Evolutionary conservation across 2,329 filamentous ascomycete species (phyloP), one percentile per base, ranked within the genome.

Genomic region (Aureobasidium musti): DNA sequence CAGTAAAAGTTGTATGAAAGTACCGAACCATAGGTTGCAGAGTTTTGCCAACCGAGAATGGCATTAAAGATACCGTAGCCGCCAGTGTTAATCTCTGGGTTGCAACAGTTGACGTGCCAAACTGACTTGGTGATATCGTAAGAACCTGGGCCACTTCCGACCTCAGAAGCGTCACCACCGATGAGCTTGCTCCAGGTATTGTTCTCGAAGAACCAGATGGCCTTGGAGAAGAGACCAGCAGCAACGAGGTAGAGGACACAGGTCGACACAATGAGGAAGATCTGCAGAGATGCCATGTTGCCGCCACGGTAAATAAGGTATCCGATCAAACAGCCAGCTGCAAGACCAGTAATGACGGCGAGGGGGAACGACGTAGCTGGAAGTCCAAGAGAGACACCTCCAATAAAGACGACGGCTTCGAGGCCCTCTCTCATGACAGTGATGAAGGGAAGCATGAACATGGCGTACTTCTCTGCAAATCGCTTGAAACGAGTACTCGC

Each of bases 51-150:
- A 67, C 92, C 92, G 13, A 96, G 82, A 63, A 96, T 83, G 67
- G 91, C 87, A 72, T 96, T 94, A 82, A 96, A 92, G 70, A 96
- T 87, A 65, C 91, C 91, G 92, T 91, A 96, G 52, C 90, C 91
- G 56, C 89, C 89, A 33, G 90, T 89, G 69, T 91, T 88, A 45
- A 88, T 78, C 63, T 87, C 79, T 0, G 91, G 89, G 72, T 86
- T 93, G 76, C 91, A 95, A 81, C 91, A 96, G 73, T 93, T 92
- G 64, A 94, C 86, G 73, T 94, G 91, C 91, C 91, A 94, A 26
- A 95, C 89, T 69, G 86, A 91, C 73, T 89, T 82, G 66, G 85
- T 83, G 71, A 94, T 92, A 72, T 95, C 89, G 76, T 94, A 94
- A 1, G 89, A 91, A 4, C 91, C 91, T 0, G 91, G 84, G 0